These are phyloP conservation scores for Fragilaria crotonensis DNA, from an alignment of 108 stramenopile genomes.

Conservation along the genomic window DNA sequence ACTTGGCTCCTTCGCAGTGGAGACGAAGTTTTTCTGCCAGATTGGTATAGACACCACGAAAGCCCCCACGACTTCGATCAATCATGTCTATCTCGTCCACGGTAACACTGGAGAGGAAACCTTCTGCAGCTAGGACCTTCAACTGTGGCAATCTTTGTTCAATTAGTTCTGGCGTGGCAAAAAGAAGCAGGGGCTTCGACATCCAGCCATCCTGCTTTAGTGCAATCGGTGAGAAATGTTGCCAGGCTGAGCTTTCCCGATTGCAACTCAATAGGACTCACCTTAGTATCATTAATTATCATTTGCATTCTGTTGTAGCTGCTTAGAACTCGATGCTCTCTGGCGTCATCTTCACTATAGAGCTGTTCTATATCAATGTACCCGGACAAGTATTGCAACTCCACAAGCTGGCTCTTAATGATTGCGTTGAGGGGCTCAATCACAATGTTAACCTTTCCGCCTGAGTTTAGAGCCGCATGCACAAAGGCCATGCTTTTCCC, in stretches of 20 bases:
- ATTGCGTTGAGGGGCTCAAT: conserved; percentile 7
- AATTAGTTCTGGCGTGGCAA: conserved; percentile 14
- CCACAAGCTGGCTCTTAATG: conserved; percentile 2
- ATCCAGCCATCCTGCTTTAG: too few species aligned
- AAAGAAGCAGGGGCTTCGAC: background rate
- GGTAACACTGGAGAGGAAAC: background rate
- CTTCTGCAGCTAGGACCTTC: background rate
- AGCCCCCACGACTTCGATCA: background rate
- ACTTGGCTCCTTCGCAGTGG: background rate
- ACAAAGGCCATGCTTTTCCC: conserved; percentile 8
- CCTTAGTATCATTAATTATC: background rate
- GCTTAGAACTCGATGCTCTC: background rate
- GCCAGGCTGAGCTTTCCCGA: too few species aligned
- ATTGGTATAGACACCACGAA: background rate
- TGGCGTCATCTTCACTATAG: background rate
- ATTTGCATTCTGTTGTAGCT: background rate
- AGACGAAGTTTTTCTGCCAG: background rate
- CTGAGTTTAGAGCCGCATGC: background rate
- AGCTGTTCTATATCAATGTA: background rate
- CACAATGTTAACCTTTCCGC: conserved; percentile 11
- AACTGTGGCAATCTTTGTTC: background rate
- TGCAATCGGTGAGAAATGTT: too few species aligned
- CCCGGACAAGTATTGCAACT: background rate
- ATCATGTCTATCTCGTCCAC: conserved; percentile 13
- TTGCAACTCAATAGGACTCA: too few species aligned